Percentiles rank a stretch among this genome's conserved stretches.
These are phyloP conservation scores for Pythium folliculosum DNA, from an alignment of 352 stramenopile species.

Conservation along the genomic window DNA sequence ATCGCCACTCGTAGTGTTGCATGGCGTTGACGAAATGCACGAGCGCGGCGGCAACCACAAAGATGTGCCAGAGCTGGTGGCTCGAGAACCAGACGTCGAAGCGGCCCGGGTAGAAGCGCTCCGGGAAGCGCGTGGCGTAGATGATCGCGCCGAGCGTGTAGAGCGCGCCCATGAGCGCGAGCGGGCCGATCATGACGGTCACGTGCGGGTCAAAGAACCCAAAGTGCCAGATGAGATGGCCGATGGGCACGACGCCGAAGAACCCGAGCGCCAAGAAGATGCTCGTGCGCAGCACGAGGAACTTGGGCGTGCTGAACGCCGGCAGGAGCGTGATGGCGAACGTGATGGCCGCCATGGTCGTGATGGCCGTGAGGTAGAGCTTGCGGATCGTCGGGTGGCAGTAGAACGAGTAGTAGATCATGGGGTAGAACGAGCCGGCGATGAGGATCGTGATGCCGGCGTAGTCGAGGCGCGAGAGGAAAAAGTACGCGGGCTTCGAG, in stretches of 20 bases:
- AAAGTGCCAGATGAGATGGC: slow-evolving; percentile 75
- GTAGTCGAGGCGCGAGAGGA: slow-evolving; percentile 84
- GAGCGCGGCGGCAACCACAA: slow-evolving; percentile 81
- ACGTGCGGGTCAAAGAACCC: slow-evolving; percentile 81
- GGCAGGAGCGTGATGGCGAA: slow-evolving; percentile 75
- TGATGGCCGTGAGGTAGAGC: slow-evolving; percentile 72
- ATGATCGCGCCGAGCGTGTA: slow-evolving; percentile 83
- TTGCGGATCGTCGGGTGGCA: slow-evolving; percentile 67
- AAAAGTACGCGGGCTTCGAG: slow-evolving; percentile 68
- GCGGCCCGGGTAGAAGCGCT: slow-evolving; percentile 81
- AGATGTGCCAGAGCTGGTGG: slow-evolving; percentile 90
- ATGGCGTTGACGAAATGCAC: slow-evolving; percentile 83
- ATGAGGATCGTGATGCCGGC: slow-evolving; percentile 88
- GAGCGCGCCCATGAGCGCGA: slow-evolving; percentile 74
- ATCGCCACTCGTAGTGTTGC: slow-evolving; percentile 87
- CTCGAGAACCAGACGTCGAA: slow-evolving; percentile 88
- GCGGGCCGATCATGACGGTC: slow-evolving; percentile 79
- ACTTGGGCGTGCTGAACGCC: slow-evolving; percentile 70
- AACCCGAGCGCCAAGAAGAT: slow-evolving; percentile 86
- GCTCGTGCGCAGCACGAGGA: slow-evolving; percentile 65
- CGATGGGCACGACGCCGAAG: slow-evolving; percentile 77
- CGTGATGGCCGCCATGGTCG: slow-evolving; percentile 62
- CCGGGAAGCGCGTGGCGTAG: slow-evolving; percentile 85
- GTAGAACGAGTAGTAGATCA: slow-evolving; percentile 92
- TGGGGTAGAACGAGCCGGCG: slow-evolving; percentile 81